Evolutionary conservation across 306 rosid genomes (phyloP).

Genomic region (Quercus aquifolioides): DNA sequence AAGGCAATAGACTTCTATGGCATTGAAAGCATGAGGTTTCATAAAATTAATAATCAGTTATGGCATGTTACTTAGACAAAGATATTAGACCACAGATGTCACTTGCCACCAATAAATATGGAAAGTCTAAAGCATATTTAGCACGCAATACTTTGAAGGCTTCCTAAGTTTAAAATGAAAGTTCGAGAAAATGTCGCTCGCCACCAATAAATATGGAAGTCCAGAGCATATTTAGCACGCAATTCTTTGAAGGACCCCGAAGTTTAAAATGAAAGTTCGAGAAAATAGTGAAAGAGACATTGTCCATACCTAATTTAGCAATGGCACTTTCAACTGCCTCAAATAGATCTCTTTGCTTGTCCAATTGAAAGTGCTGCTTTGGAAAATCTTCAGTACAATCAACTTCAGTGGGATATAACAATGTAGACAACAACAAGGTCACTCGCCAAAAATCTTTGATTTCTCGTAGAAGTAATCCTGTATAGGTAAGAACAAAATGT

Average conservation of each 20-base stretch:
- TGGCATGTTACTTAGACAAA: neutral
- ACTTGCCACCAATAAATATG: slow-evolving; percentile 1
- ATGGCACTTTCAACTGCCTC: slow-evolving; percentile 52
- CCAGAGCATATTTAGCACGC: neutral
- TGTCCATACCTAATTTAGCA: slow-evolving; percentile 55
- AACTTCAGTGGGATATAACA: slow-evolving; percentile 46
- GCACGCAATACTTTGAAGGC: neutral
- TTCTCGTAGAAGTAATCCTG: slow-evolving; percentile 80
- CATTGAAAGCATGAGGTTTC: neutral
- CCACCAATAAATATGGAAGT: neutral
- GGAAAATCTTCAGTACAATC: slow-evolving; percentile 33
- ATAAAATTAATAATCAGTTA: neutral
- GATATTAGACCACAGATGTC: slow-evolving; percentile 1
- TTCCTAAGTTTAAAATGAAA: no score
- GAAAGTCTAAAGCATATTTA: neutral
- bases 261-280: neutral
- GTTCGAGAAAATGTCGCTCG: neutral
- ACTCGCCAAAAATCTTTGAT: slow-evolving; percentile 81
- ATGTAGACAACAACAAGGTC: slow-evolving; percentile 62
- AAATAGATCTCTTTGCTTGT: slow-evolving; percentile 42
- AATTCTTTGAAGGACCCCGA: neutral
- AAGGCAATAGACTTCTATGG: neutral
- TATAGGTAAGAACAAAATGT: slow-evolving; percentile 4
- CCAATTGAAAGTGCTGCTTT: slow-evolving; percentile 36
- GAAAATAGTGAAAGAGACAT: neutral